Evolutionary conservation across 2,329 filamentous ascomycete species (phyloP).

Genomic region (Curvularia lunata): DNA sequence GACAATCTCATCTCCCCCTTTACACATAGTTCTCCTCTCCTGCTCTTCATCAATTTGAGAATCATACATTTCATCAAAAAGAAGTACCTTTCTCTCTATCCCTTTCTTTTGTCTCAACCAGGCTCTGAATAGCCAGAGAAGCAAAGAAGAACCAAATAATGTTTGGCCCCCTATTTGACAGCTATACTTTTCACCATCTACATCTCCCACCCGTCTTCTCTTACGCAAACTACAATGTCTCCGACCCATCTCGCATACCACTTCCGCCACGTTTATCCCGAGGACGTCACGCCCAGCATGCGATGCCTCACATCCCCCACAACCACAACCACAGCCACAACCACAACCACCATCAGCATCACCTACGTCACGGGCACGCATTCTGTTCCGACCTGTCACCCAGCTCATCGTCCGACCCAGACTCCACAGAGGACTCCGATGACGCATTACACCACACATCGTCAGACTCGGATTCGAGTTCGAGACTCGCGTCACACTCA

Average conservation of each 20-base stretch:
- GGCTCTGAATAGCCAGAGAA: not conserved
- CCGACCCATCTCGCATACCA: not conserved
- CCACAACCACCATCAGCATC: not conserved
- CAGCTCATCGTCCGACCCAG: not conserved
- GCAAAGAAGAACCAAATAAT: constrained; percentile 1
- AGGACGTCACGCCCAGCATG: not conserved
- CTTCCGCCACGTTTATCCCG: not conserved
- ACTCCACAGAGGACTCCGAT: not conserved
- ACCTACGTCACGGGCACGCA: not conserved
- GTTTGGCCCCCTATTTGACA: constrained; percentile 8
- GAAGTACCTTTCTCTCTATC: not conserved
- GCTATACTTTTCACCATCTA: constrained; percentile 9
- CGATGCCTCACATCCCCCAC: not conserved
- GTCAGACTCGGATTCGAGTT: not conserved
- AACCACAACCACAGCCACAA: not conserved
- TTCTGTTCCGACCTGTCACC: not conserved
- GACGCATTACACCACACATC: too few relatives aligned
- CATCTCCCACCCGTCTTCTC: constrained; percentile 3
- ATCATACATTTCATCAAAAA: not conserved
- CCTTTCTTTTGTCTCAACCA: not conserved
- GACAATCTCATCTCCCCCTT: not conserved
- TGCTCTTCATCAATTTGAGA: not conserved
- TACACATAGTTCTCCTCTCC: not conserved
- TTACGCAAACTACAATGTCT: constrained; percentile 1
- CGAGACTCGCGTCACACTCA: not conserved